Percentiles rank a stretch among this genome's conserved stretches.
phyloP scores from a whole-genome alignment of 2,329 filamentous ascomycete species.

The Ceratocystis smalleyi region DNA sequence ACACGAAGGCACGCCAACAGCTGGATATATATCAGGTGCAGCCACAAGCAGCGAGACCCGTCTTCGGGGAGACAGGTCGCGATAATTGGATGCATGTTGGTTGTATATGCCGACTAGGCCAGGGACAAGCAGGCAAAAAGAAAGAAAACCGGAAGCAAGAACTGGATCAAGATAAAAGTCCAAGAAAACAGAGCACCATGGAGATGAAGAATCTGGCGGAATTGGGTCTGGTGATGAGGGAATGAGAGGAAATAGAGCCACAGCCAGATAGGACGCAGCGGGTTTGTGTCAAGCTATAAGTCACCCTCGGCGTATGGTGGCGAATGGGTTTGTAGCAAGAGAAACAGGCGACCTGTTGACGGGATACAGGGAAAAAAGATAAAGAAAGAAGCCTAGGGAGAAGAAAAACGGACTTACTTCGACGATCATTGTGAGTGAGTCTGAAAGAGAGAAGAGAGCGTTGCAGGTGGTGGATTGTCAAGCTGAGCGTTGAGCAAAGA shows the following conservation, averaged over 20 bases:
- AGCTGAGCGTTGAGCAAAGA: background rate
- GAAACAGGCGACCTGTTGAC: background rate
- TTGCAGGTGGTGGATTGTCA: background rate
- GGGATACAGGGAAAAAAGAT: background rate
- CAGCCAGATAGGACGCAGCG: background rate
- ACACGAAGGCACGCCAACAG: no score
- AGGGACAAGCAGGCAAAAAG: background rate
- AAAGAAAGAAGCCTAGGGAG: constrained; percentile 14
- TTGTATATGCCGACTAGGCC: no score
- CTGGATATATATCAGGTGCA: no score
- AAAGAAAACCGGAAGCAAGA: background rate
- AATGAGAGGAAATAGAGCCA: background rate
- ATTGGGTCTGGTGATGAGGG: background rate
- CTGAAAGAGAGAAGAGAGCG: background rate
- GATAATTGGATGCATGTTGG: no score
- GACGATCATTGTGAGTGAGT: constrained; percentile 23
- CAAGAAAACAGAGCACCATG: background rate
- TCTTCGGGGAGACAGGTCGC: no score
- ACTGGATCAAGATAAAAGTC: background rate
- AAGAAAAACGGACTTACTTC: constrained; percentile 20
- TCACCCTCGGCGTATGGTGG: background rate
- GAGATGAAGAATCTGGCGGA: background rate
- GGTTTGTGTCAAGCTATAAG: background rate
- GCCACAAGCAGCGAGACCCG: no score
- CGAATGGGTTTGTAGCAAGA: background rate